Evolutionary conservation across 805 yeast genomes (phyloP).

Genomic region (Yamadazyma laniorum): DNA sequence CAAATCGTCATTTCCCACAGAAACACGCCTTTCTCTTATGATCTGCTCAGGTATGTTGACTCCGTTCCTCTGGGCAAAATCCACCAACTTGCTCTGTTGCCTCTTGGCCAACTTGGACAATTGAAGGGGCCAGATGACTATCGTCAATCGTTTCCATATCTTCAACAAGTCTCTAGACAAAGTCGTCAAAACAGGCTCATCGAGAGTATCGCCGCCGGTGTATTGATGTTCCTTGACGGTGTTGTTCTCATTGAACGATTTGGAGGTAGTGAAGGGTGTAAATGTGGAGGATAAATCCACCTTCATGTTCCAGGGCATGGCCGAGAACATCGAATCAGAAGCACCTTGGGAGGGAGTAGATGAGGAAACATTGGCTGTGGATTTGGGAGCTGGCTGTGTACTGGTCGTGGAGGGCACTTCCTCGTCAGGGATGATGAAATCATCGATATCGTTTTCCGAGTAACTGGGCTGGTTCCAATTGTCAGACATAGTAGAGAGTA

Average conservation of each 20-base stretch:
- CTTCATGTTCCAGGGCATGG: slow-evolving; percentile 13
- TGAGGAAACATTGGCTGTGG: neutral
- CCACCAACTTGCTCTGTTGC: slow-evolving; percentile 34
- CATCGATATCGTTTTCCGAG: slow-evolving; percentile 21
- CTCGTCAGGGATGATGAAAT: slow-evolving; percentile 40
- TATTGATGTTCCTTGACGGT: slow-evolving; percentile 48
- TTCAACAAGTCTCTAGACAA: slow-evolving; percentile 39
- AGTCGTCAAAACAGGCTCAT: slow-evolving; percentile 64
- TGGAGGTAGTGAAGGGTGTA: slow-evolving; percentile 27
- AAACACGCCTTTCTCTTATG: slow-evolving; percentile 22
- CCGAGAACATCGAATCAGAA: slow-evolving; percentile 2
- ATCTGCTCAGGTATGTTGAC: slow-evolving; percentile 36
- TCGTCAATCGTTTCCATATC: slow-evolving; percentile 34
- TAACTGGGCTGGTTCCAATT: slow-evolving; percentile 9
- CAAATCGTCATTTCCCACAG: slow-evolving; percentile 26
- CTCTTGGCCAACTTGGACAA: slow-evolving; percentile 33
- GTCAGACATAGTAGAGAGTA: slow-evolving; percentile 4
- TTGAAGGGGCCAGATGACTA: slow-evolving; percentile 46
- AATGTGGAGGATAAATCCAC: slow-evolving; percentile 37
- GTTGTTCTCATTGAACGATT: slow-evolving; percentile 20
- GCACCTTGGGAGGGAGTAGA: neutral
- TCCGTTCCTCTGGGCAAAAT: slow-evolving; percentile 36
- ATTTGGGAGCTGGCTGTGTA: slow-evolving; percentile 1
- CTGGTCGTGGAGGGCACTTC: slow-evolving; percentile 1
- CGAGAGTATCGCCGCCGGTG: slow-evolving; percentile 69